Evolutionary conservation across 2,329 filamentous ascomycete genomes (phyloP).

Genomic region (Tolypocladium guangdongense): DNA sequence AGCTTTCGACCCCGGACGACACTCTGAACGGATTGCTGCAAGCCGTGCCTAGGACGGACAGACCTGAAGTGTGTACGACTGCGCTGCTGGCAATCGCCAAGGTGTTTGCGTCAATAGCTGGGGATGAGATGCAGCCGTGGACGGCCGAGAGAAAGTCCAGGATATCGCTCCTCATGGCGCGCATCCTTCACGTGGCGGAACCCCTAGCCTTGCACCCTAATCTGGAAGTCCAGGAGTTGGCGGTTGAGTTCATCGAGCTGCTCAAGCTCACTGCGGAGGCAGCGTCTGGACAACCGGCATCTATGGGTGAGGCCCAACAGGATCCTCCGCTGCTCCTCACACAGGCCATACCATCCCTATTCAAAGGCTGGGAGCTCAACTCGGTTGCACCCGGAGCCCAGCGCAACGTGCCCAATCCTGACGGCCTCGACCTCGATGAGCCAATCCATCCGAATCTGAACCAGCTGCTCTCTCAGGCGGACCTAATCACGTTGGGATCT

Average conservation of each 20-base stretch:
- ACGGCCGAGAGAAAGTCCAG: constrained; percentile 61
- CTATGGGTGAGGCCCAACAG: constrained; percentile 39
- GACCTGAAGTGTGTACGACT: constrained; percentile 60
- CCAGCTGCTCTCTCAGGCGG: constrained; percentile 50
- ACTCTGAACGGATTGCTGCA: constrained; percentile 67
- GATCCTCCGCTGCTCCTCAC: constrained; percentile 78
- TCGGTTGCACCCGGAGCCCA: constrained; percentile 79
- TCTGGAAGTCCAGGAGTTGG: constrained; percentile 88
- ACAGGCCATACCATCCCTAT: constrained; percentile 81
- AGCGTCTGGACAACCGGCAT: constrained; percentile 52
- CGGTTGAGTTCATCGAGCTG: constrained; percentile 85
- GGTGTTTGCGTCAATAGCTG: constrained; percentile 63
- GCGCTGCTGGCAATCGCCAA: constrained; percentile 81
- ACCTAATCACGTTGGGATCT: constrained; percentile 35
- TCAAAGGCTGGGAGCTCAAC: constrained; percentile 78
- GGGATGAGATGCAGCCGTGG: constrained; percentile 56
- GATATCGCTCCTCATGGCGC: constrained; percentile 66
- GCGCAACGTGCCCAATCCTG: constrained; percentile 70
- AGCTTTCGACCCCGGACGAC: constrained; percentile 58
- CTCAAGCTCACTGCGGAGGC: constrained; percentile 82
- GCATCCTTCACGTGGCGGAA: constrained; percentile 74
- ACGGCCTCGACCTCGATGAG: constrained; percentile 65
- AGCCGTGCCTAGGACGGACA: constrained; percentile 41
- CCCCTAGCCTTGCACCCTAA: constrained; percentile 70
- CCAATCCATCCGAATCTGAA: constrained; percentile 70